Percentiles rank a stretch among this genome's conserved stretches.
Evolutionary conservation across 768 basidiomycete species (phyloP).

Genomic region (Dioszegia aurantiaca): DNA sequence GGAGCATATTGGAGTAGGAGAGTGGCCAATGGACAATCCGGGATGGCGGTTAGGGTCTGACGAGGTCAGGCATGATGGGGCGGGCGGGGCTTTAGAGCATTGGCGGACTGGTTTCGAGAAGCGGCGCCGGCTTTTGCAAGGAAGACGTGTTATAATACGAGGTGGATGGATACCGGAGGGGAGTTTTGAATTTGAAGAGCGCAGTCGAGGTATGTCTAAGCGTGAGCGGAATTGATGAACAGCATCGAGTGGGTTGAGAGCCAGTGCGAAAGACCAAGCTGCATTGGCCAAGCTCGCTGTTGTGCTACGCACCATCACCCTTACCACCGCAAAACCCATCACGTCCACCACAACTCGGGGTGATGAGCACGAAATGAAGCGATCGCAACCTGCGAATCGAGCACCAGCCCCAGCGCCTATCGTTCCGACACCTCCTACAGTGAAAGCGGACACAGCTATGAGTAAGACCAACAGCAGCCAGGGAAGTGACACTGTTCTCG

Average conservation of each 20-base stretch:
- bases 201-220: constrained; percentile 22
- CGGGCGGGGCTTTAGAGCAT: constrained; percentile 12
- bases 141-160: constrained; percentile 27
- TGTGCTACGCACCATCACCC: constrained; percentile 31
- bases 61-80: constrained; percentile 6
- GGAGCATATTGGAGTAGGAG: constrained; percentile 32
- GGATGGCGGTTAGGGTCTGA: constrained; percentile 32
- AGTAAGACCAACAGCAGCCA: constrained; percentile 14
- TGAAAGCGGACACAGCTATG: constrained; percentile 15
- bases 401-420: background rate
- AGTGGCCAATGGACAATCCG: constrained; percentile 39
- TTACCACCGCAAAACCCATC: constrained; percentile 19
- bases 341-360: constrained; percentile 3
- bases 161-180: constrained; percentile 49
- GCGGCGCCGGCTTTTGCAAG: constrained; percentile 16
- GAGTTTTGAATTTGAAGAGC: constrained; percentile 46
- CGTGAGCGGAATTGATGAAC: constrained; percentile 1
- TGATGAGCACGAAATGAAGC: constrained; percentile 2
- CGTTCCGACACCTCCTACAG: background rate
- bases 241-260: constrained; percentile 24
- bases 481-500: constrained; percentile 1
- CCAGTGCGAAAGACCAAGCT: constrained; percentile 20
- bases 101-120: constrained; percentile 22
- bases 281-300: constrained; percentile 27
- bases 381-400: background rate